These are phyloP conservation scores for Umbilicaria muhlenbergii DNA, from an alignment of 495 filamentous ascomycete genomes.

Conservation along the genomic window DNA sequence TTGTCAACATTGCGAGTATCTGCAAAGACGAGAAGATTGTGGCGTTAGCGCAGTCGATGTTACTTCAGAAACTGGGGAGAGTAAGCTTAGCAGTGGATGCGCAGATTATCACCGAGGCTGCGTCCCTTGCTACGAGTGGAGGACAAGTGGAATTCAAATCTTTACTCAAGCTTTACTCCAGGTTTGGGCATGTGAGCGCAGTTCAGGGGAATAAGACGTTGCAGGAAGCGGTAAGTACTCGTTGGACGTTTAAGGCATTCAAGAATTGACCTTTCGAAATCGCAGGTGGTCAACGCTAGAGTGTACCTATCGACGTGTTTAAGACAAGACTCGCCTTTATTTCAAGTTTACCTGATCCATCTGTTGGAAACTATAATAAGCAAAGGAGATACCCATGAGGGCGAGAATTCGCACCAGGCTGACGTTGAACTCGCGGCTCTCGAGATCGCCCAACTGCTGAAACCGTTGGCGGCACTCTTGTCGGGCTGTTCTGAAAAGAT, in stretches of 20 bases:
- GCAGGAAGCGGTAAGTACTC: slow-evolving; percentile 42
- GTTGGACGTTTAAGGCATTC: slow-evolving; percentile 8
- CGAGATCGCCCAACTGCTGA: slow-evolving; percentile 72
- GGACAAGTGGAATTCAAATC: slow-evolving; percentile 66
- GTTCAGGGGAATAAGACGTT: slow-evolving; percentile 44
- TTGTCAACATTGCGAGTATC: slow-evolving; percentile 67
- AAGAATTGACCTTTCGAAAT: neutral
- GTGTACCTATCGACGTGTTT: slow-evolving; percentile 57
- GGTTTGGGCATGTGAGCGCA: slow-evolving; percentile 52
- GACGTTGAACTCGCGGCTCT: slow-evolving; percentile 64
- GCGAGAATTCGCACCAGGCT: slow-evolving; percentile 44
- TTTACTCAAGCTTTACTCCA: slow-evolving; percentile 67
- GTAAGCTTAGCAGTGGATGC: slow-evolving; percentile 61
- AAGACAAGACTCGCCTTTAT: slow-evolving; percentile 48
- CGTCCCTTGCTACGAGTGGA: slow-evolving; percentile 56
- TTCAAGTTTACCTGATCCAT: slow-evolving; percentile 64
- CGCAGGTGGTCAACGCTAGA: slow-evolving; percentile 57
- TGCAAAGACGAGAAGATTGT: slow-evolving; percentile 83
- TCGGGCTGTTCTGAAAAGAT: slow-evolving; percentile 26
- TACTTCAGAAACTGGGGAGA: slow-evolving; percentile 81
- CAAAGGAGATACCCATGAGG: slow-evolving; percentile 57
- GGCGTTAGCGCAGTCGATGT: slow-evolving; percentile 88
- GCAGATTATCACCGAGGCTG: slow-evolving; percentile 68
- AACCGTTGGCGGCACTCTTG: slow-evolving; percentile 64
- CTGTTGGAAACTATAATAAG: slow-evolving; percentile 79